Evolutionary conservation across 371 early-diverging fungal species (phyloP).

Genomic region (Mycotypha africana): DNA sequence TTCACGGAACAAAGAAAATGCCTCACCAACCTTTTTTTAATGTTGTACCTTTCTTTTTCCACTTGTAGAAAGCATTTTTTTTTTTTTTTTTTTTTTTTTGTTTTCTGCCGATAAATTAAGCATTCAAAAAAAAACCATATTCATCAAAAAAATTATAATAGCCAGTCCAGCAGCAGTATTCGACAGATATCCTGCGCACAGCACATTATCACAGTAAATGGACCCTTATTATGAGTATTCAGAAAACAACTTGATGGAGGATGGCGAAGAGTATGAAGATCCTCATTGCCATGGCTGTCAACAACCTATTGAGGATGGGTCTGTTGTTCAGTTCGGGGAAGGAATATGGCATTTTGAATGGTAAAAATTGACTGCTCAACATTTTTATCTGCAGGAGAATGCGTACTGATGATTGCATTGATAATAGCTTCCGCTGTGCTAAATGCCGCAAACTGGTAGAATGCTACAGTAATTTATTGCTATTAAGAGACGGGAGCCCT

Average conservation of each 20-base stretch:
- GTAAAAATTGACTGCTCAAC: constrained; percentile 21
- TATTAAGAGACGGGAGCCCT: constrained; percentile 77
- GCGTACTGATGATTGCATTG: neutral
- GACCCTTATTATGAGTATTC: too few relatives aligned
- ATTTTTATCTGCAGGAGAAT: neutral
- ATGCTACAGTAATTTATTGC: constrained; percentile 73
- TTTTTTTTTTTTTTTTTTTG: neutral
- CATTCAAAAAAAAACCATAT: neutral
- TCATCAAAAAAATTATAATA: too few relatives aligned
- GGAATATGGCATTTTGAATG: constrained; percentile 64
- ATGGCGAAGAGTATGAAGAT: constrained; percentile 42
- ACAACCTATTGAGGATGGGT: constrained; percentile 72
- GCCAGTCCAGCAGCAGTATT: neutral
- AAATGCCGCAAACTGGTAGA: constrained; percentile 73
- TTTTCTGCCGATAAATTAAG: neutral
- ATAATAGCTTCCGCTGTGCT: constrained; percentile 68
- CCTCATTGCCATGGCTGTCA: constrained; percentile 74
- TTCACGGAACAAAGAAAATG: too few relatives aligned
- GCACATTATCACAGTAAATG: neutral
- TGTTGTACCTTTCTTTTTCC: neutral
- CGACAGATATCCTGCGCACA: neutral
- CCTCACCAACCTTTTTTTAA: too few relatives aligned
- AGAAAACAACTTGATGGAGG: neutral
- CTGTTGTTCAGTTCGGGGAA: constrained; percentile 81
- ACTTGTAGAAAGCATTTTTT: neutral